Evolutionary conservation across 2,329 filamentous ascomycete genomes (phyloP).

Genomic region (Fusarium miscanthi): DNA sequence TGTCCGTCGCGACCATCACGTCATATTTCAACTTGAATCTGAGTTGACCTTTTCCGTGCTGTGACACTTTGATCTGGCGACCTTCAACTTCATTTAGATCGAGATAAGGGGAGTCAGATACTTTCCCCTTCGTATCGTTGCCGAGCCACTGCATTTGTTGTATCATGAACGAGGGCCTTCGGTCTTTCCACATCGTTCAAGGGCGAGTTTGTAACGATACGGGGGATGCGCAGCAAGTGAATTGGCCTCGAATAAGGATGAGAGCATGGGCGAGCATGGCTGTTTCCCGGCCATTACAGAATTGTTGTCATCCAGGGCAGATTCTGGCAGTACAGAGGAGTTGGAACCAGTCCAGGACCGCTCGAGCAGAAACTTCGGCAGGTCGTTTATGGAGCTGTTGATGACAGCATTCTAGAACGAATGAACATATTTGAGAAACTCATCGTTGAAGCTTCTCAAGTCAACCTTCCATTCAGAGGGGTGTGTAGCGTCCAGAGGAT

Average conservation of each 20-base stretch:
- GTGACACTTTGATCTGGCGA: not conserved
- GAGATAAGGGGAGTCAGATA: not conserved
- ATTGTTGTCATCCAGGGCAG: not conserved
- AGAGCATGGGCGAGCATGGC: not conserved
- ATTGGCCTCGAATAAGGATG: not conserved
- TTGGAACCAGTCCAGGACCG: not conserved
- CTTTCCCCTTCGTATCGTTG: not conserved
- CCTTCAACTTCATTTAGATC: not conserved
- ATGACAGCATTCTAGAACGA: not conserved
- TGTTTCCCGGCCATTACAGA: not conserved
- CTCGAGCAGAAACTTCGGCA: not conserved
- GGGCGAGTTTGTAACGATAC: not conserved
- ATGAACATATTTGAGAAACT: not conserved
- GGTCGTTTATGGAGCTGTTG: not conserved
- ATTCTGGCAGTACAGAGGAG: not conserved
- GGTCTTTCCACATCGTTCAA: not conserved
- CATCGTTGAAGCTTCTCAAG: not conserved
- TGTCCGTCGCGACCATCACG: not conserved
- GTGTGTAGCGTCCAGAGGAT: not conserved
- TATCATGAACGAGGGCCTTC: not conserved
- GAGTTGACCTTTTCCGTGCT: not conserved
- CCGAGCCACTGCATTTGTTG: not conserved
- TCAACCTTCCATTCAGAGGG: not conserved
- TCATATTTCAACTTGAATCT: not conserved
- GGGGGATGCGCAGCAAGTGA: not conserved